A percentile compares a stretch with the other conserved stretches of the same genome.
phyloP scores from a whole-genome alignment of 1,139 yeast species.

The Torulaspora globosa region DNA sequence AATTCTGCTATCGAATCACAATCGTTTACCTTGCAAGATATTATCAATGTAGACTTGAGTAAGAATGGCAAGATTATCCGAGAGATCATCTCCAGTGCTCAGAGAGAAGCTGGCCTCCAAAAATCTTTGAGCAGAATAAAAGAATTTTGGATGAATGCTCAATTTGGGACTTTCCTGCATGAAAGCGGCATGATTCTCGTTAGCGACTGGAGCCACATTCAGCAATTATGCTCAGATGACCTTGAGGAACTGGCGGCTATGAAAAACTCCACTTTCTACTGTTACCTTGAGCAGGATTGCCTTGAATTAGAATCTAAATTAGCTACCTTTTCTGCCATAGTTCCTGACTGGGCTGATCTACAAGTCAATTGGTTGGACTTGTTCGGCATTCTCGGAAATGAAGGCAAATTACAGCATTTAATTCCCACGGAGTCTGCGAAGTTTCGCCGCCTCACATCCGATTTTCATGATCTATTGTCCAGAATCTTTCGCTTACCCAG shows the following conservation, averaged over 20 bases:
- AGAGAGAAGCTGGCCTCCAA: constrained; percentile 67
- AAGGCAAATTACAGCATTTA: constrained; percentile 55
- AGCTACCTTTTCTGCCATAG: constrained; percentile 47
- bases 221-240: constrained; percentile 59
- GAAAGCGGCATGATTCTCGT: constrained; percentile 54
- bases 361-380: constrained; percentile 89
- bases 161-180: constrained; percentile 56
- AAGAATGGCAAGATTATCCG: constrained; percentile 48
- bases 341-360: constrained; percentile 76
- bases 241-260: constrained; percentile 62
- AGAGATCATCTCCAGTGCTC: constrained; percentile 58
- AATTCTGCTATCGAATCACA: neutral
- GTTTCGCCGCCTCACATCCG: constrained; percentile 61
- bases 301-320: constrained; percentile 54
- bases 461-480: constrained; percentile 51
- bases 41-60: constrained; percentile 54
- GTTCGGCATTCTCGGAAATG: constrained; percentile 67
- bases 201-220: constrained; percentile 62
- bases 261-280: constrained; percentile 64
- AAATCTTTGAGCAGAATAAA: constrained; percentile 49
- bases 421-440: constrained; percentile 70
- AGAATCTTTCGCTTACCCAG: constrained; percentile 48
- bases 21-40: constrained; percentile 50
- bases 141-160: constrained; percentile 44
- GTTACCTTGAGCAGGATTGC: constrained; percentile 59